Base-by-base conservation (phyloP, 2,329 filamentous ascomycete genomes). In the Cryphonectria radicalis region DNA sequence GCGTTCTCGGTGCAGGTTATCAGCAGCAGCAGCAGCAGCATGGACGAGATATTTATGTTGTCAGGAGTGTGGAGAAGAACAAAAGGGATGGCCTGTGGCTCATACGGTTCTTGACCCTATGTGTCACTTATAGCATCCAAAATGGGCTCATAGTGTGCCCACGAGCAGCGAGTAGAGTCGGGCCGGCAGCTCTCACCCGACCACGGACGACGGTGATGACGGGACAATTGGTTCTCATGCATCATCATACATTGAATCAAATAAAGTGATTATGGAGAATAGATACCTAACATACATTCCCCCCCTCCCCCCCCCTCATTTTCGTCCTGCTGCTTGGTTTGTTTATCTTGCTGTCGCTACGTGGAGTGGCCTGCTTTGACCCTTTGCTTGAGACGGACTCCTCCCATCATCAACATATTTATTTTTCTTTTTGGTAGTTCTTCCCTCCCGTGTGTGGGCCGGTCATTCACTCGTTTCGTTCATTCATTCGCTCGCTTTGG, bases 1-100 rank as follows among this genome's bases (percentile, higher is more conserved):
- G 43, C 22, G 64, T 43, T 42, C n/a, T 19, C n/a, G 22, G 62
- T 46, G 22, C 25, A 14, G 14, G 43, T 66, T 35, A 17, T 5
- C 63, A 63, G 42, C 42, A 43, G 43, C 43, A 50, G 43, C 43
- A 32, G 19, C 42, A 65, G n/a, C 25, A 55, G 43, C 46, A 66
- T 66, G 25, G 42, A 37, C 32, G 3, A 19, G 25, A n/a, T 66
- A n/a, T 37, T 37, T 46, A 37, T 62, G 59, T 14, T 62, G 57
- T 22, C 28, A 40, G 17, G 32, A 25, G 35, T 40, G 35, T 40
- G 59, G 59, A 46, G n/a, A 64, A 43, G 25, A 32, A 17, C 8
- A n/a, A 64, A 32, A 28, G 7, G 2, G 62, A 42, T 46, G 28
- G 3, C n/a, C 11, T 22, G 25, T 60, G 59, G 22, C n/a, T 53